Percentiles rank a stretch among this genome's conserved stretches.
phyloP scores from a whole-genome alignment of 768 basidiomycete species.

The Russula brevipes region DNA sequence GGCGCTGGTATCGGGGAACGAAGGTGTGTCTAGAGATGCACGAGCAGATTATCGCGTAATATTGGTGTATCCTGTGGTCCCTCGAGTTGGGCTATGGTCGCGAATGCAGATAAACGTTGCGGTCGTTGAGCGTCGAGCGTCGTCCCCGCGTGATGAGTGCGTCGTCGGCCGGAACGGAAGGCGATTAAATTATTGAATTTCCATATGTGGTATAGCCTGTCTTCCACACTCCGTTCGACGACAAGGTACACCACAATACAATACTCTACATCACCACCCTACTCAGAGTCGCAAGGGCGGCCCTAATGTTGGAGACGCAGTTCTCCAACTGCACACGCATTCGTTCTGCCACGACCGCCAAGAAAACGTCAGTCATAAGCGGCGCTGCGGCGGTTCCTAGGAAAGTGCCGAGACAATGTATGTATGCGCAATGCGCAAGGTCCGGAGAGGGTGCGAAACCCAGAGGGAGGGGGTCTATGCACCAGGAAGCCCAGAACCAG shows the following conservation, averaged over 20 bases:
- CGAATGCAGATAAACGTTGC: not conserved
- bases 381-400: not conserved
- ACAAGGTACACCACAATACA: not conserved
- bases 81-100: no score
- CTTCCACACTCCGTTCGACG: no score
- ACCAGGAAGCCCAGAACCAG: slow-evolving; percentile 5
- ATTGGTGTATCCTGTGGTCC: not conserved
- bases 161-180: not conserved
- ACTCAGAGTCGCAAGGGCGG: slow-evolving; percentile 13
- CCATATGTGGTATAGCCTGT: slow-evolving; percentile 6
- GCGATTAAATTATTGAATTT: not conserved
- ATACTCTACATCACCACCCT: slow-evolving; percentile 13
- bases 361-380: slow-evolving; percentile 5
- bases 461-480: not conserved
- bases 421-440: not conserved
- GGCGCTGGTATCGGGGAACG: not conserved
- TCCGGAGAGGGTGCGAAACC: not conserved
- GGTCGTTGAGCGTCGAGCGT: not conserved
- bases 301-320: slow-evolving; percentile 21
- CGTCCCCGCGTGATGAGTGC: no score
- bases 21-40: not conserved
- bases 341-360: slow-evolving; percentile 9
- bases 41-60: not conserved
- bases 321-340: slow-evolving; percentile 19
- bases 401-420: not conserved